Base-by-base conservation (phyloP, 1,139 yeast species). In the Kazachstania sp. region DNA sequence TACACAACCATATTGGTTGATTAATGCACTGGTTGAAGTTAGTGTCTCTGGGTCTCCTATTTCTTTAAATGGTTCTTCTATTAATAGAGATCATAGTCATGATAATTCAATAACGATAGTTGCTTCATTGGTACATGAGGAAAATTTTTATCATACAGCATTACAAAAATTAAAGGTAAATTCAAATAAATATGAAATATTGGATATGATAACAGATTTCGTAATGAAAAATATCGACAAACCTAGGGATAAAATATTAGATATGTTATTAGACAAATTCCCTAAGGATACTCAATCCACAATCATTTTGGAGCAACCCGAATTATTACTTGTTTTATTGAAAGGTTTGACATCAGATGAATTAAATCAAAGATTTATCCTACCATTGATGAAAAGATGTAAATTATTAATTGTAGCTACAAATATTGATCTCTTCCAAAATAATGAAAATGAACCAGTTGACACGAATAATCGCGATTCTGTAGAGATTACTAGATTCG, bases 1-100 rank as follows among this genome's bases (percentile, higher is more conserved):
- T 0, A 82, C 87, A 0, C 72, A 79, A 18, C 81, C 94, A 1
- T 62, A 77, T 4, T 86, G 95, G 95, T 67, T 85, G 32, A 60
- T 77, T 6, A 74, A 64, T 48, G 59, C 67, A 4, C 51, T 72
- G 8, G 54, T 70, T 12, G 73, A 70, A 45, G 56, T 65, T 8
- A 51, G 57, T 8, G 39, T 67, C 4, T 63, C 49, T 31, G 66
- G 65, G 2, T 41, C 40, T n/a, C 58, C 66, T 12, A 31, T 39
- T 13, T 58, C 64, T 4, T 43, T 61, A 39, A 61, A 60, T 38
- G 47, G 52, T n/a, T 38, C 53, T 7, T 40, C 41, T 13, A 13
- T 37, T 16, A 20, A 45, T 13, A 35, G 48, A 15, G 15, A 37
- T 9, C 20, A 41, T 11, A 37, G 12, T 2, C 41, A 35, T 12